Conservation (phyloP, 2,329 filamentous ascomycete species). For the Allantophomopsis lycopodina region DNA sequence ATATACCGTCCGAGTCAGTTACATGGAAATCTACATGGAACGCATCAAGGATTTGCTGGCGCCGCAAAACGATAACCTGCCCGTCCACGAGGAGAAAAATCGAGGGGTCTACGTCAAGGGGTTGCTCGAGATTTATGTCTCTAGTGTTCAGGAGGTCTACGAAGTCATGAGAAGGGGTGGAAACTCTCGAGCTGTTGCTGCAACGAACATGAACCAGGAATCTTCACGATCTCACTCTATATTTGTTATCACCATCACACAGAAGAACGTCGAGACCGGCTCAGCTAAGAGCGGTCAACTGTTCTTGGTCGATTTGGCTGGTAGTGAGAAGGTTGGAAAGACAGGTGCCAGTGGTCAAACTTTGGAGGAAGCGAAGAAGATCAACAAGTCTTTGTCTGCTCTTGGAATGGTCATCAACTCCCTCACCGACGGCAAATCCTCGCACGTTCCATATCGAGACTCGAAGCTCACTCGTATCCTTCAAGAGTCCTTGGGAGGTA, state of each 20-base stretch:
- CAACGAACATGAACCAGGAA: conserved; percentile 98
- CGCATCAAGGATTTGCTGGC: conserved; percentile 85
- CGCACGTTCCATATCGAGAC: conserved; percentile 91
- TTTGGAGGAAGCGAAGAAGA: conserved; percentile 97
- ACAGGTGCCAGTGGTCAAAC: conserved; percentile 96
- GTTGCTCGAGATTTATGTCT: conserved; percentile 86
- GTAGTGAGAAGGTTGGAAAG: conserved; percentile 97
- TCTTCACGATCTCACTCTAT: conserved; percentile 97
- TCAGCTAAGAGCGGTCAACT: conserved; percentile 93
- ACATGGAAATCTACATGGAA: conserved; percentile 99
- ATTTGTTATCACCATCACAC: conserved; percentile 90
- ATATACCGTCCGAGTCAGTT: conserved; percentile 96
- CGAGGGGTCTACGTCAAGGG: conserved; percentile 95
- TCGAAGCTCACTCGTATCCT: conserved; percentile 95
- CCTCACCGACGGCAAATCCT: conserved; percentile 92
- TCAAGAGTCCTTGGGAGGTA: conserved; percentile 94
- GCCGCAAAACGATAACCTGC: conserved; percentile 89
- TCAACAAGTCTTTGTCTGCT: conserved; percentile 98
- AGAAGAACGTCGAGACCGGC: conserved; percentile 95
- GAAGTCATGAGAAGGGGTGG: conserved; percentile 93
- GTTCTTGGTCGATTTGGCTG: conserved; percentile 94
- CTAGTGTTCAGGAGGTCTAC: conserved; percentile 89
- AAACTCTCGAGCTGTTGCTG: conserved; percentile 76
- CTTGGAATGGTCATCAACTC: conserved; percentile 99
- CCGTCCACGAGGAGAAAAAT: conserved; percentile 96